Base-by-base conservation (phyloP, 1,139 yeast species). In the Geotrichum candidum region DNA sequence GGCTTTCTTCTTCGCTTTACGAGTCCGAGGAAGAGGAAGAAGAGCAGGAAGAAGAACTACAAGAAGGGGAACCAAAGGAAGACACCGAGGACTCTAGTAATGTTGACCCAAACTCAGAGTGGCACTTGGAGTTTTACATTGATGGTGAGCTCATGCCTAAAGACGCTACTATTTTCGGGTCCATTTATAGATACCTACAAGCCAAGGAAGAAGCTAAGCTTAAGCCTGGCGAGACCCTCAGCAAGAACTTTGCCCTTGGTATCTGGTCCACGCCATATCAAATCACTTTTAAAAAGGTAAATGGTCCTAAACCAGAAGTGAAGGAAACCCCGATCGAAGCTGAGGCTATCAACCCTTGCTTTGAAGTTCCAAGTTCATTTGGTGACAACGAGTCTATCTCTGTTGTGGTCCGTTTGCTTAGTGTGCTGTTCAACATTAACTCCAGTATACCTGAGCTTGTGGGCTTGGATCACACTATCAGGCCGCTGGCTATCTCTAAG, bases 161-260 rank as follows among this genome's bases (percentile, higher is more conserved):
- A 46, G 91, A 86, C 63, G 84, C 89, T 2, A 89, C 97, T 0
- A 81, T 92, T 2, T 88, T 86, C 73, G 96, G 96, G 3, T 96
- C 94, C 0, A 77, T 90, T 9, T 86, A 84, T 71, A 80, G 84
- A 60, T 77, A 84, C 15, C 72, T 81, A 23, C 84, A 83, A 68
- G 67, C 68, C 5, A 72, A 76, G 56, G 67, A 63, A 46, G 53
- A 51, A 29, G 61, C 54, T 11, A 56, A 53, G 38, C 13, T 29
- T 7, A 23, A 29, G 29, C 45, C 46, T 1, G 63, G 62, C 22
- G 63, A 61, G 33, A 41, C 48, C n/a, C 55, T 53, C 15, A 62
- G 65, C 29, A 56, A 61, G n/a, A 77, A 83, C 51, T 82, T 85
- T 60, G 77, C 87, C 0, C 70, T 75, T 5, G 76, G 72, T 57